Conservation (phyloP, 805 yeast species). For the Starmera quercuum region DNA sequence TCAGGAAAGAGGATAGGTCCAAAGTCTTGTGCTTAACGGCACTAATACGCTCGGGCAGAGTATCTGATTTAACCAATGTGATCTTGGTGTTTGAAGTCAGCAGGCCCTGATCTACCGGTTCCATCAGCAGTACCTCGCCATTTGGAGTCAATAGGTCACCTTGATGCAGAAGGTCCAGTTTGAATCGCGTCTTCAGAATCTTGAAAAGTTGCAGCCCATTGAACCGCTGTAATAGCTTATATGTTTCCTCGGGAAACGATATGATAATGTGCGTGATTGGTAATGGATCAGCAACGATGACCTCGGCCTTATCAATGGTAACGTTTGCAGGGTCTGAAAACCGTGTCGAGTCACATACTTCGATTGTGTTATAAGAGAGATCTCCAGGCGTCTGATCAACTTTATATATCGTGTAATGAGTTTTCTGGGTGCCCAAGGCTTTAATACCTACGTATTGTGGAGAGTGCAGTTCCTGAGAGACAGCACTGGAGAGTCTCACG, state of each 20-base stretch:
- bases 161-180: slow-evolving; percentile 10
- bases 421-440: too few species aligned
- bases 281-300: slow-evolving; percentile 8
- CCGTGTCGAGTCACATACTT: neutral
- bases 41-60: neutral
- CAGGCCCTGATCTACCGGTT: slow-evolving; percentile 67
- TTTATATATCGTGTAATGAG: too few species aligned
- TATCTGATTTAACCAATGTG: slow-evolving; percentile 35
- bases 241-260: slow-evolving; percentile 14
- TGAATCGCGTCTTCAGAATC: slow-evolving; percentile 5
- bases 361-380: neutral
- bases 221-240: slow-evolving; percentile 9
- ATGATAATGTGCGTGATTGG: slow-evolving; percentile 13
- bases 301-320: slow-evolving; percentile 12
- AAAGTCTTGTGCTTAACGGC: slow-evolving; percentile 9
- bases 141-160: slow-evolving; percentile 9
- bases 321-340: slow-evolving; percentile 4
- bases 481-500: too few species aligned
- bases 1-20: slow-evolving; percentile 18
- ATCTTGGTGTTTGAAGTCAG: slow-evolving; percentile 41
- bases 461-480: too few species aligned
- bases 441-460: too few species aligned
- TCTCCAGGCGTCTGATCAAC: too few species aligned
- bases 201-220: slow-evolving; percentile 9
- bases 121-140: slow-evolving; percentile 53